Evolutionary conservation across 257 asterid species (phyloP).

Genomic region (Nemophila menziesii): DNA sequence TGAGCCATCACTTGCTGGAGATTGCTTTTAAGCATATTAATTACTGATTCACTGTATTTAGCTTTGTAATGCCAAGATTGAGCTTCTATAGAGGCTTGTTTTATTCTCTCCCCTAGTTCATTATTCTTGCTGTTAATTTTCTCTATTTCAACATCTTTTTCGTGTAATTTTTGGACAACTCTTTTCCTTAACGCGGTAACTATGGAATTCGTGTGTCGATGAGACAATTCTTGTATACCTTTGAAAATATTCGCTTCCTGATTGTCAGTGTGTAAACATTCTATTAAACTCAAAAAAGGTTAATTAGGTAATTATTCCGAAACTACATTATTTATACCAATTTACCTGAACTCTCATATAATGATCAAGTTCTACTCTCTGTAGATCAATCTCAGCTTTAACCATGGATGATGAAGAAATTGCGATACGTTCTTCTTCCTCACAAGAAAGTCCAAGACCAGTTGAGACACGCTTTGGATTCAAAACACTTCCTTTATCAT

Average conservation of each 20-base stretch:
- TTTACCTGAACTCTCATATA: conserved; percentile 56
- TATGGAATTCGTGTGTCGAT: conserved; percentile 41
- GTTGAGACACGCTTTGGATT: conserved; percentile 54
- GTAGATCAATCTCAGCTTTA: conserved; percentile 43
- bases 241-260: conserved; percentile 48
- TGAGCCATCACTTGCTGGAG: conserved; percentile 53
- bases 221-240: conserved; percentile 45
- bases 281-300: too few relatives aligned
- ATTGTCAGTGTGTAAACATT: too few relatives aligned
- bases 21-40: conserved; percentile 38
- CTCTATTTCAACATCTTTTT: conserved; percentile 51
- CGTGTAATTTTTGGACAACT: conserved; percentile 26
- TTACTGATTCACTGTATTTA: conserved; percentile 55
- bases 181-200: conserved; percentile 13
- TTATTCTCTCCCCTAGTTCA: conserved; percentile 49
- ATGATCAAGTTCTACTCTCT: conserved; percentile 37
- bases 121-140: conserved; percentile 47
- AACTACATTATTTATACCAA: conserved; percentile 1
- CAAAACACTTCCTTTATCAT: conserved; percentile 34
- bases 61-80: conserved; percentile 72
- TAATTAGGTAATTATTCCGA: conserved; percentile 1
- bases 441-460: conserved; percentile 51
- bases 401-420: conserved; percentile 19
- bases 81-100: conserved; percentile 54
- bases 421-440: conserved; percentile 37